Conservation (phyloP, 129 eudicot genomes). For the Calendula officinalis region DNA sequence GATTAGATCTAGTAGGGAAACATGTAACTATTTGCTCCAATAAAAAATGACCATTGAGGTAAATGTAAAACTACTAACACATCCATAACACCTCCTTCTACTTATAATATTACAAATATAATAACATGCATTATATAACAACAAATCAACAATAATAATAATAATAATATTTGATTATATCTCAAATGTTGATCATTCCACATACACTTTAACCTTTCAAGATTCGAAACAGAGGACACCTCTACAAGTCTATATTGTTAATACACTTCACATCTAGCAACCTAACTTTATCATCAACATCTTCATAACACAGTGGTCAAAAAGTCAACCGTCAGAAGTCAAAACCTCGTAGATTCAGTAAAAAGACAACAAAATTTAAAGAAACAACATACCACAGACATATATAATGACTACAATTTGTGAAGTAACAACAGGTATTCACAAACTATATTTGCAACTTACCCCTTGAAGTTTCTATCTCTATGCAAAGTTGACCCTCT, state of each 20-base stretch:
- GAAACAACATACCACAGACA: slow-evolving; percentile 29
- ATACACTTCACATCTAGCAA: slow-evolving; percentile 6
- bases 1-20: too few species aligned
- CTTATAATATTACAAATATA: slow-evolving; percentile 5
- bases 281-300: background rate
- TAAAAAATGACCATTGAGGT: background rate
- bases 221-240: background rate
- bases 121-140: background rate
- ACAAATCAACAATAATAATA: background rate
- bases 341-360: slow-evolving; percentile 1
- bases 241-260: slow-evolving; percentile 13
- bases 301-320: slow-evolving; percentile 20
- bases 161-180: too few species aligned
- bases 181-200: background rate
- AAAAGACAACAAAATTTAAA: slow-evolving; percentile 14
- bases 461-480: slow-evolving; percentile 24
- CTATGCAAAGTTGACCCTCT: slow-evolving; percentile 20
- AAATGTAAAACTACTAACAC: background rate
- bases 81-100: background rate
- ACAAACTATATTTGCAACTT: slow-evolving; percentile 17
- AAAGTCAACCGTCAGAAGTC: slow-evolving; percentile 5
- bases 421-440: slow-evolving; percentile 32
- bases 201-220: slow-evolving; percentile 9
- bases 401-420: slow-evolving; percentile 16
- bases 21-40: background rate